Percentiles rank a stretch among this genome's conserved stretches.
These are phyloP conservation scores for Botrytis galanthina DNA, from an alignment of 2,329 filamentous ascomycete genomes.

Conservation along the genomic window DNA sequence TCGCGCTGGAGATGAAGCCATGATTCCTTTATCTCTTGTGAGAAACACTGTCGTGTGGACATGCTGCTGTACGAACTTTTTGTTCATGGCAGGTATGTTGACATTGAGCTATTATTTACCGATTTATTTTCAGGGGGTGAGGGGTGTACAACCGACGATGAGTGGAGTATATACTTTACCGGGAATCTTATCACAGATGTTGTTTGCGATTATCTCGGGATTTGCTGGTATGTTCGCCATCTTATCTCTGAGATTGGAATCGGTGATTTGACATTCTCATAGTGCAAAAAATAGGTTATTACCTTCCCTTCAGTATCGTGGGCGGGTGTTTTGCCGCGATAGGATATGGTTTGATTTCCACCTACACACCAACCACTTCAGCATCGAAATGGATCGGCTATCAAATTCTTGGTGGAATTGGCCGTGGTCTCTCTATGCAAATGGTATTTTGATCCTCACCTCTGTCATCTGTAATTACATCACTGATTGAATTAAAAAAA, in stretches of 20 bases:
- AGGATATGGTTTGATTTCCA: conserved; percentile 40
- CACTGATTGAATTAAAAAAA: no score
- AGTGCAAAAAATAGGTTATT: conserved; percentile 34
- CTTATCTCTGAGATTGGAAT: neutral
- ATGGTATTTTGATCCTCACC: conserved; percentile 19
- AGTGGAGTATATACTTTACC: conserved; percentile 42
- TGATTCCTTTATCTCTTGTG: conserved; percentile 33
- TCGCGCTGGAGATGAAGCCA: conserved; percentile 29
- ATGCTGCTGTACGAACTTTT: conserved; percentile 20
- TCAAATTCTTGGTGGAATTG: conserved; percentile 31
- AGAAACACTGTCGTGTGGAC: conserved; percentile 27
- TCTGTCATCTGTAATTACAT: no score
- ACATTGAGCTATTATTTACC: conserved; percentile 25
- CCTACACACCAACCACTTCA: conserved; percentile 28
- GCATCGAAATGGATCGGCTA: conserved; percentile 30
- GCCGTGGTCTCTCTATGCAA: conserved; percentile 29
- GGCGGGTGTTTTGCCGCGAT: conserved; percentile 37
- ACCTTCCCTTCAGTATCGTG: conserved; percentile 37
- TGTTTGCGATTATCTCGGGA: conserved; percentile 14
- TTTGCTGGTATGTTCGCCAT: conserved; percentile 14
- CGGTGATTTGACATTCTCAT: neutral
- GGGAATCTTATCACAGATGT: conserved; percentile 36
- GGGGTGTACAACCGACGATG: conserved; percentile 36
- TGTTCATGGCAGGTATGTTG: conserved; percentile 4
- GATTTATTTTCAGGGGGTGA: conserved; percentile 47